Base-by-base conservation (phyloP, 257 asterid genomes). In the Orobanche coerulescens region DNA sequence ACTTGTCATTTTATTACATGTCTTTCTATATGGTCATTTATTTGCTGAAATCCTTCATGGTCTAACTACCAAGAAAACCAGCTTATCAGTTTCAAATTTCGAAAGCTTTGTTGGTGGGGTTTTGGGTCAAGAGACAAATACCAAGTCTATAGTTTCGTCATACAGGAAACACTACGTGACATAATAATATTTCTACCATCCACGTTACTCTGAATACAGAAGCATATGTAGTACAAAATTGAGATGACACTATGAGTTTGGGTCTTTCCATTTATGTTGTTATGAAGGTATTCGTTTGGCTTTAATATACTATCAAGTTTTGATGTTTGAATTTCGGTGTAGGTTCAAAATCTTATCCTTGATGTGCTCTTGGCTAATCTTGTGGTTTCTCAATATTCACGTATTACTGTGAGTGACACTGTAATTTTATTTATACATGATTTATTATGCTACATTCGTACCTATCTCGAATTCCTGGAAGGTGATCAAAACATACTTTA, bases 361-460 rank as follows among this genome's bases (percentile, higher is more conserved):
- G 96, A 93, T 44, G 98, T 89, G 68, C 94, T 93, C 72, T 67
- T 77, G 75, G 90, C 92, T 52, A 89, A 81, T 78, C 83, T 93
- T 15, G 12, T 39, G 72, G 86, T 76, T 69, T 80, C 95, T 66
- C 84, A 68, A 64, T 74, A 96, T 37, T 72, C 82, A 6, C 90
- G 97, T 23, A 60, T 75, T 48, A 81, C 79, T 26, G 99, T 89
- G 78, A 84, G 94, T 65, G 28, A 61, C 61, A 19, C 37, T 54
- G 57, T 69, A 10, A 39, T 12, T 69, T 39, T 26, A 36, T 14
- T 33, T 0, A n/a, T 65, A 39, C 62, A 11, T 39, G 30, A 56
- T 51, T 71, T 62, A 30, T 34, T 14, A 50, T 23, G 31, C 31
- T 34, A 25, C 22, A 23, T 65, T 42, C 39, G n/a, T 43, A 60